Percentiles rank a stretch among this genome's conserved stretches.
Evolutionary conservation across 148 eudicot genomes (phyloP).

Genomic region (Drosera capensis): DNA sequence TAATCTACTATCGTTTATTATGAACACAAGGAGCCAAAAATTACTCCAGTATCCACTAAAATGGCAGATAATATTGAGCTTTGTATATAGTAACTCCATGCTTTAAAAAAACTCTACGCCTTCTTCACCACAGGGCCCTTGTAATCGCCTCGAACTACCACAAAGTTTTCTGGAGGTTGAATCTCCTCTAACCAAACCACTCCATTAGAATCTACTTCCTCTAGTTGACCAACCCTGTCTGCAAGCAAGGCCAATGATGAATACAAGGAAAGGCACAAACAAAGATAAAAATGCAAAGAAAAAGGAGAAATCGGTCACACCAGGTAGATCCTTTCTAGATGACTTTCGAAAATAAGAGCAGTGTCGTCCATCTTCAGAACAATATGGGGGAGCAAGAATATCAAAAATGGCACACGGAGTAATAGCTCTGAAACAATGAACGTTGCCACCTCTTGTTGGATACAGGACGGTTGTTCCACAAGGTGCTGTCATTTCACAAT

Average conservation of each 20-base stretch:
- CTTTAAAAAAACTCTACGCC: constrained; percentile 9
- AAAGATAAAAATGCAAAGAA: neutral
- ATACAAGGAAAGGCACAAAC: neutral
- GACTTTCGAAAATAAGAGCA: constrained; percentile 49
- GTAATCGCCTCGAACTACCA: constrained; percentile 26
- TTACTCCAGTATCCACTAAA: constrained; percentile 4
- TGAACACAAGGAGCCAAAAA: constrained; percentile 7
- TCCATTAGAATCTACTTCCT: constrained; percentile 17
- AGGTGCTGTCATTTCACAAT: constrained; percentile 83
- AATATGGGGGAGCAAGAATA: constrained; percentile 88
- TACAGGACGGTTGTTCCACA: constrained; percentile 67
- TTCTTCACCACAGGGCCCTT: constrained; percentile 32
- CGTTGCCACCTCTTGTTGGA: constrained; percentile 81
- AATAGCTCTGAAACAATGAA: constrained; percentile 79
- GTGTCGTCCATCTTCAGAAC: constrained; percentile 80
- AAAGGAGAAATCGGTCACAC: constrained; percentile 7
- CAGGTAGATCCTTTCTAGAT: constrained; percentile 21
- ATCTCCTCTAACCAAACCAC: constrained; percentile 36
- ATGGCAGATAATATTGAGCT: neutral
- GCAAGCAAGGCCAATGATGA: neutral
- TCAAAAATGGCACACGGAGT: constrained; percentile 93
- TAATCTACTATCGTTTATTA: too few species aligned
- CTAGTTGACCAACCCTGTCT: constrained; percentile 27
- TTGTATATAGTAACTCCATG: constrained; percentile 10
- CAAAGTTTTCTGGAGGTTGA: constrained; percentile 33